phyloP scores from a whole-genome alignment of 2,329 filamentous ascomycete genomes.

The Ambrosiella xylebori region DNA sequence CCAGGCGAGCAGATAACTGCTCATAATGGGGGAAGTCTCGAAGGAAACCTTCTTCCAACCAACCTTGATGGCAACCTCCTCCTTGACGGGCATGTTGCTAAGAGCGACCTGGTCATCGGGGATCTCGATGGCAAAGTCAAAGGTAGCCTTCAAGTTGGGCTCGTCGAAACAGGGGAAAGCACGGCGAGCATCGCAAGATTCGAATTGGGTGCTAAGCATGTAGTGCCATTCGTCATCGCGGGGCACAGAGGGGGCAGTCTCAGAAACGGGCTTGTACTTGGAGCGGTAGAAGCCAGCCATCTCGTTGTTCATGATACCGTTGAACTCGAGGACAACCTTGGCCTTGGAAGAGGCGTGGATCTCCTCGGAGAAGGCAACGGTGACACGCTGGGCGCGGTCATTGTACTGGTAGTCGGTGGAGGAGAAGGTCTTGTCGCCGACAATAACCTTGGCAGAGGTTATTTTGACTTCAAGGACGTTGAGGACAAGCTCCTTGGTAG shows the following conservation, averaged over 20 bases:
- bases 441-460: slow-evolving; percentile 41
- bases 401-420: slow-evolving; percentile 62
- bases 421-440: slow-evolving; percentile 17
- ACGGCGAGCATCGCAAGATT: slow-evolving; percentile 83
- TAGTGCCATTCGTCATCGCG: slow-evolving; percentile 49
- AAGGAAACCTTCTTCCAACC: slow-evolving; percentile 64
- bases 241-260: slow-evolving; percentile 60
- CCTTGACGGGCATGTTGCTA: slow-evolving; percentile 89
- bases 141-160: slow-evolving; percentile 89
- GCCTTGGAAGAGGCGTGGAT: slow-evolving; percentile 51
- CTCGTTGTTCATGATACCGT: slow-evolving; percentile 69
- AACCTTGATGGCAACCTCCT: slow-evolving; percentile 37
- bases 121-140: slow-evolving; percentile 84
- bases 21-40: slow-evolving; percentile 76
- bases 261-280: slow-evolving; percentile 69
- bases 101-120: slow-evolving; percentile 76
- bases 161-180: slow-evolving; percentile 98
- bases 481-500: slow-evolving; percentile 60
- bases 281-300: slow-evolving; percentile 92
- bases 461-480: slow-evolving; percentile 78
- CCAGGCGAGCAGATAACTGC: slow-evolving; percentile 82
- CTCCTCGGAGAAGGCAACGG: slow-evolving; percentile 56
- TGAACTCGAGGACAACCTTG: slow-evolving; percentile 52
- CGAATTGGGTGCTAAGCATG: slow-evolving; percentile 94
- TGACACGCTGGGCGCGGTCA: slow-evolving; percentile 66